These are phyloP conservation scores for Annulohypoxylon stygium DNA, from an alignment of 495 filamentous ascomycete genomes.

Conservation along the genomic window DNA sequence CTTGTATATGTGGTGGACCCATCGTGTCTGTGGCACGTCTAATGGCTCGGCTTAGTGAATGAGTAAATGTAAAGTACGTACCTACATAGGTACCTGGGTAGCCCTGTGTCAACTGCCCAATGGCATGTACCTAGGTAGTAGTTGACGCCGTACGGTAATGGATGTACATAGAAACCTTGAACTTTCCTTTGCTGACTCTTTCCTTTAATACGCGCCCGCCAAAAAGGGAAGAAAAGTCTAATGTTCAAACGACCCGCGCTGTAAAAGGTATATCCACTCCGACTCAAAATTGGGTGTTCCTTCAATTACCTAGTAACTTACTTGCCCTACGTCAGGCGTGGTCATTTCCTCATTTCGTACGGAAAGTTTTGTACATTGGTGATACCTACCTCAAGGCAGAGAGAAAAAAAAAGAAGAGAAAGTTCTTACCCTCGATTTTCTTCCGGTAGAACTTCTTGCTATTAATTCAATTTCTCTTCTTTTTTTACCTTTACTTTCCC, in stretches of 20 bases:
- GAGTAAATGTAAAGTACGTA: background rate
- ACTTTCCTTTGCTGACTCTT: conserved; percentile 34
- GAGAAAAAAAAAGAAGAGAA: conserved; percentile 17
- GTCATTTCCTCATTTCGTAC: conserved; percentile 6
- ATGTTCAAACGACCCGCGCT: conserved; percentile 40
- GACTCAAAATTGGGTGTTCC: conserved; percentile 31
- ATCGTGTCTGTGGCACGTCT: background rate
- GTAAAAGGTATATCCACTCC: conserved; percentile 41
- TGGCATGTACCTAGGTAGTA: too few relatives aligned
- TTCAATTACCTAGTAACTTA: conserved; percentile 21
- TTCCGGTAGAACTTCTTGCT: conserved; percentile 13
- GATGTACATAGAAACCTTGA: background rate
- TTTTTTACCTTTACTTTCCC: background rate
- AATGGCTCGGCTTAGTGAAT: background rate
- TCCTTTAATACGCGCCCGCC: conserved; percentile 43
- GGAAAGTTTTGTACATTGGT: conserved; percentile 26
- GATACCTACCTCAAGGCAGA: conserved; percentile 1
- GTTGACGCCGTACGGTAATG: too few relatives aligned
- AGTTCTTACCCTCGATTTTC: conserved; percentile 5
- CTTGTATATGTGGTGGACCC: background rate
- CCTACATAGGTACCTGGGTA: background rate
- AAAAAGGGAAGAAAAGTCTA: conserved; percentile 28
- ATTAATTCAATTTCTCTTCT: conserved; percentile 15
- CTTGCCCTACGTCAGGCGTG: conserved; percentile 16
- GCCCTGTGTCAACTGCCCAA: background rate